These are phyloP conservation scores for Cladosporium sp. DNA, from an alignment of 2,329 filamentous ascomycete genomes.

Conservation along the genomic window DNA sequence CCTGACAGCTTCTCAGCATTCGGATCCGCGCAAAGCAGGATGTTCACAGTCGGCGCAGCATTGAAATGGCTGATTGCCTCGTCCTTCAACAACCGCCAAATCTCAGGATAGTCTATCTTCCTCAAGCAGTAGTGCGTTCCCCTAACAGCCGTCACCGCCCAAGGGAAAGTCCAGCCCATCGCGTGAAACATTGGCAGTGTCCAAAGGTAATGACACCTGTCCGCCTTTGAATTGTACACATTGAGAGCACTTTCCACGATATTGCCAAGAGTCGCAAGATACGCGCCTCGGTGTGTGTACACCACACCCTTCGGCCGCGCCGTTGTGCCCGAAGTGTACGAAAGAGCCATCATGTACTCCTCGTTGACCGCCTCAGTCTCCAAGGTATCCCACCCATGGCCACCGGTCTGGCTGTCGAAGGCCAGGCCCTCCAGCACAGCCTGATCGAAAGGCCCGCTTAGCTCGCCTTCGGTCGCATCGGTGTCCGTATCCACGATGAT, in stretches of 20 bases:
- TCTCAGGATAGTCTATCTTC: constrained; percentile 91
- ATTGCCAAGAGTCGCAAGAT: constrained; percentile 81
- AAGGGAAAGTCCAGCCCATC: constrained; percentile 50
- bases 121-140: constrained; percentile 94
- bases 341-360: constrained; percentile 78
- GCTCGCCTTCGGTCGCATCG: constrained; percentile 70
- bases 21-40: constrained; percentile 76
- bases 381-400: constrained; percentile 74
- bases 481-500: constrained; percentile 84
- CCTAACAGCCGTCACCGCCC: constrained; percentile 83
- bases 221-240: constrained; percentile 27
- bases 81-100: constrained; percentile 84
- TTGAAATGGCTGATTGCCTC: constrained; percentile 93
- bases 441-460: constrained; percentile 78
- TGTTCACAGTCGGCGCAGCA: constrained; percentile 95
- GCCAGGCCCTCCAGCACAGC: constrained; percentile 78
- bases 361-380: constrained; percentile 71
- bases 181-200: constrained; percentile 55
- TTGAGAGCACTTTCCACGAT: constrained; percentile 87
- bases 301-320: constrained; percentile 89
- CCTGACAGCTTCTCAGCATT: constrained; percentile 68
- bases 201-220: constrained; percentile 58
- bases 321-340: constrained; percentile 93
- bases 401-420: constrained; percentile 66
- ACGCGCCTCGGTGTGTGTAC: constrained; percentile 84